Evolutionary conservation across 2,329 filamentous ascomycete species (phyloP).

Genomic region (Ophiosphaerella herpotricha): DNA sequence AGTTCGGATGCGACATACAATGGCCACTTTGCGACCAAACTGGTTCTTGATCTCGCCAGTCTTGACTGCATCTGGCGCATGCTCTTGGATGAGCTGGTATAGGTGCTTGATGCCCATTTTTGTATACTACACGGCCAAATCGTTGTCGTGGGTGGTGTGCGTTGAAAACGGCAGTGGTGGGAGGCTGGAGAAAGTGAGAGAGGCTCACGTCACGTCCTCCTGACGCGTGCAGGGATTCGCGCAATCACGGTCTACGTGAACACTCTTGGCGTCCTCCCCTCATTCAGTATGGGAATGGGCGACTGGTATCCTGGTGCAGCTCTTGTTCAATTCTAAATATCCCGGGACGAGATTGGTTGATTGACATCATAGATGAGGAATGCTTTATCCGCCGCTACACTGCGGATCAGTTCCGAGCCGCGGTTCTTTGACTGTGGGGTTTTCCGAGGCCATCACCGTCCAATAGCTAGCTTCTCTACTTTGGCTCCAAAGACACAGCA

Average conservation of each 20-base stretch:
- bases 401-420: conserved; percentile 30
- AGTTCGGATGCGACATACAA: conserved; percentile 62
- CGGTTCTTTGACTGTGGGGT: conserved; percentile 23
- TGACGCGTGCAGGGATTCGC: conserved; percentile 33
- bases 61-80: conserved; percentile 94
- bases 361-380: conserved; percentile 1
- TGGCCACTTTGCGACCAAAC: conserved; percentile 96
- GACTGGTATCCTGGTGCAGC: neutral
- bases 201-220: conserved; percentile 30
- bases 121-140: neutral
- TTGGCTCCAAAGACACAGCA: neutral
- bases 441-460: conserved; percentile 28
- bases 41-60: conserved; percentile 98
- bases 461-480: conserved; percentile 5
- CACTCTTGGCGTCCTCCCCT: conserved; percentile 25
- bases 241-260: conserved; percentile 31
- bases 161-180: conserved; percentile 14
- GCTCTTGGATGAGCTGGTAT: conserved; percentile 65
- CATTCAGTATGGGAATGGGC: conserved; percentile 1
- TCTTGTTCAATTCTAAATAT: neutral
- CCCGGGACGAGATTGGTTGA: neutral
- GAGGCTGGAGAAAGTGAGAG: conserved; percentile 21
- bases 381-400: conserved; percentile 15
- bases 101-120: conserved; percentile 50
- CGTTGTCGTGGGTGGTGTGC: conserved; percentile 1